Evolutionary conservation across 495 filamentous ascomycete species (phyloP).

Genomic region (Aspergillus baeticus): DNA sequence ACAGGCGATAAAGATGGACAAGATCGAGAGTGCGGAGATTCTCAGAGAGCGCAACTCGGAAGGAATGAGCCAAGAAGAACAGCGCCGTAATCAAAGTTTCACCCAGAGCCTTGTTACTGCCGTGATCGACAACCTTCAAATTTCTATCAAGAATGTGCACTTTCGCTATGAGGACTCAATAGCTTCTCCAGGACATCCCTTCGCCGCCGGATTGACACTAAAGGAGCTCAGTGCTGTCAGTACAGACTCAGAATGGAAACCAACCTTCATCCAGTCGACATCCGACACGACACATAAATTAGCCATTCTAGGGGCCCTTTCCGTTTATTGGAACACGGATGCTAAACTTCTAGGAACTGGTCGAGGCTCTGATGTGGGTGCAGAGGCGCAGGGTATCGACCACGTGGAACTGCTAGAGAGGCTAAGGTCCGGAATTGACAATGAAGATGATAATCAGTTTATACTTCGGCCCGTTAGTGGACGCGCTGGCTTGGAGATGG

Average conservation of each 20-base stretch:
- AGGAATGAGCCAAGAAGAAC: conserved; percentile 89
- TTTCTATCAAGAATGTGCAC: conserved; percentile 97
- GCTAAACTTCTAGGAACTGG: conserved; percentile 76
- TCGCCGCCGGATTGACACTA: conserved; percentile 85
- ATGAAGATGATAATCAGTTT: conserved; percentile 78
- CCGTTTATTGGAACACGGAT: conserved; percentile 98
- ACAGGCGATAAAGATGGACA: conserved; percentile 93
- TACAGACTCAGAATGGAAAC: conserved; percentile 89
- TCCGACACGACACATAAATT: conserved; percentile 84
- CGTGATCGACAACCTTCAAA: conserved; percentile 95
- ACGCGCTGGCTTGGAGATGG: conserved; percentile 85
- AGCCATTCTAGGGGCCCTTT: conserved; percentile 79
- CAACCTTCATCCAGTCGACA: conserved; percentile 88
- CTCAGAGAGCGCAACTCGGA: conserved; percentile 88
- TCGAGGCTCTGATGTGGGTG: conserved; percentile 54
- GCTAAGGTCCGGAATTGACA: conserved; percentile 74
- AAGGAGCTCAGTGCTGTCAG: conserved; percentile 95
- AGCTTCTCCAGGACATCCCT: conserved; percentile 90
- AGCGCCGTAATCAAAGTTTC: conserved; percentile 94
- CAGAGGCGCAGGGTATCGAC: conserved; percentile 62
- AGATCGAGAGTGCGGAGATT: conserved; percentile 91
- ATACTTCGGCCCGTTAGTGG: conserved; percentile 94
- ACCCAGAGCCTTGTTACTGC: conserved; percentile 91
- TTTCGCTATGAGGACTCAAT: conserved; percentile 97
- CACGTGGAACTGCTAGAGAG: conserved; percentile 74